Evolutionary conservation across 306 rosid genomes (phyloP).

Genomic region (Purshia tridentata): DNA sequence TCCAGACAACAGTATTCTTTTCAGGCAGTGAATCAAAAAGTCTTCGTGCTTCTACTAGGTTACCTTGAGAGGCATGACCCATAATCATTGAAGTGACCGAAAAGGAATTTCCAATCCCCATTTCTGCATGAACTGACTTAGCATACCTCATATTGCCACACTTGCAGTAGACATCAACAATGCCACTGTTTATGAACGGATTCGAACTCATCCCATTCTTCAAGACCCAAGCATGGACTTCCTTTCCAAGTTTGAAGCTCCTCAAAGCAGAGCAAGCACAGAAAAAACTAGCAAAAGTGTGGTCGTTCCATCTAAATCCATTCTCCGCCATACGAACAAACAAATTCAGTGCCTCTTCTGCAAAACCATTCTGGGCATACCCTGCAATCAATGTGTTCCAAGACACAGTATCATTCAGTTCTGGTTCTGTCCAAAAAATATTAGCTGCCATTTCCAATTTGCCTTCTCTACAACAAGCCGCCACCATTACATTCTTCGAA

Average conservation of each 20-base stretch:
- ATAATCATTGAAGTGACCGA: conserved; percentile 55
- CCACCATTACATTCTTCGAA: conserved; percentile 75
- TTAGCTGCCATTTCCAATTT: conserved; percentile 56
- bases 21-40: conserved; percentile 58
- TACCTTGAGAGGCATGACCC: conserved; percentile 65
- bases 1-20: conserved; percentile 60
- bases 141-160: conserved; percentile 64
- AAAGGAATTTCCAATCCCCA: conserved; percentile 38
- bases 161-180: conserved; percentile 72
- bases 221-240: conserved; percentile 63
- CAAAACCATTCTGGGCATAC: conserved; percentile 52
- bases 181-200: conserved; percentile 62
- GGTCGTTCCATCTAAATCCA: conserved; percentile 51
- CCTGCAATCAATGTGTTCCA: conserved; percentile 86
- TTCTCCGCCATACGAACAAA: conserved; percentile 50
- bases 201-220: conserved; percentile 44
- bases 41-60: conserved; percentile 53
- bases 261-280: conserved; percentile 61
- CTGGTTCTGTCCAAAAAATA: conserved; percentile 47
- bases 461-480: conserved; percentile 76
- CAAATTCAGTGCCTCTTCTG: conserved; percentile 52
- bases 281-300: conserved; percentile 68
- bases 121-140: conserved; percentile 41
- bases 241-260: conserved; percentile 51
- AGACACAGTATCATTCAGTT: conserved; percentile 54